Conservation (phyloP, 805 yeast genomes). For the Novakomyces olei region DNA sequence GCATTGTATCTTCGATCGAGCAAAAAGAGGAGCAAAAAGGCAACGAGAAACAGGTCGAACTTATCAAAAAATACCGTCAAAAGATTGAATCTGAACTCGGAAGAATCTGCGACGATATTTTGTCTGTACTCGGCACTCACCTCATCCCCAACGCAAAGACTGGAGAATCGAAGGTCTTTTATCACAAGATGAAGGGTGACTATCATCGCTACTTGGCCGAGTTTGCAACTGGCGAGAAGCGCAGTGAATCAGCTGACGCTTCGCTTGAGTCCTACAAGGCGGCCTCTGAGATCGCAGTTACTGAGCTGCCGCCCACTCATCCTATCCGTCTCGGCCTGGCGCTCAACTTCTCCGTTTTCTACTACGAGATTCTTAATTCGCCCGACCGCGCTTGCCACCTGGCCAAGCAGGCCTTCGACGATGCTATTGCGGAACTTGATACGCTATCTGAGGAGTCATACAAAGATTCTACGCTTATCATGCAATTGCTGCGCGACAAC, state of each 20-base stretch:
- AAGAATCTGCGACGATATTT: conserved; percentile 85
- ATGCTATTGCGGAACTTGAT: conserved; percentile 86
- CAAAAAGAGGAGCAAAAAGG: conserved; percentile 98
- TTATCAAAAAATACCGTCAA: conserved; percentile 85
- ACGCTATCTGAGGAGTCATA: conserved; percentile 82
- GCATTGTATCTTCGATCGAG: conserved; percentile 95
- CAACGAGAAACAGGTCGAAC: conserved; percentile 56
- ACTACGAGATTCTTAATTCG: conserved; percentile 78
- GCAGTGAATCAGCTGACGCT: conserved; percentile 82
- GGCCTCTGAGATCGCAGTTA: conserved; percentile 94
- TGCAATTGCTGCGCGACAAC: conserved; percentile 50
- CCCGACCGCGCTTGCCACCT: conserved; percentile 92
- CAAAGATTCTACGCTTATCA: conserved; percentile 79
- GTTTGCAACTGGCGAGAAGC: conserved; percentile 79
- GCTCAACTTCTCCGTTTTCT: conserved; percentile 76
- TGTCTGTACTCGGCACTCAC: conserved; percentile 68
- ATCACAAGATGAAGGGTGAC: conserved; percentile 99
- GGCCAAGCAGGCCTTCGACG: conserved; percentile 89
- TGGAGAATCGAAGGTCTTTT: conserved; percentile 95
- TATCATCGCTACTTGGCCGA: conserved; percentile 98
- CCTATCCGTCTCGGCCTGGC: conserved; percentile 96
- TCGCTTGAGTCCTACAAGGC: conserved; percentile 90
- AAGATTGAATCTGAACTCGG: conserved; percentile 89
- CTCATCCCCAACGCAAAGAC: conserved; percentile 87
- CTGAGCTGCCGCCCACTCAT: conserved; percentile 96